These are phyloP conservation scores for Penicillium brasilianum DNA, from an alignment of 2,329 filamentous ascomycete genomes.

Conservation along the genomic window DNA sequence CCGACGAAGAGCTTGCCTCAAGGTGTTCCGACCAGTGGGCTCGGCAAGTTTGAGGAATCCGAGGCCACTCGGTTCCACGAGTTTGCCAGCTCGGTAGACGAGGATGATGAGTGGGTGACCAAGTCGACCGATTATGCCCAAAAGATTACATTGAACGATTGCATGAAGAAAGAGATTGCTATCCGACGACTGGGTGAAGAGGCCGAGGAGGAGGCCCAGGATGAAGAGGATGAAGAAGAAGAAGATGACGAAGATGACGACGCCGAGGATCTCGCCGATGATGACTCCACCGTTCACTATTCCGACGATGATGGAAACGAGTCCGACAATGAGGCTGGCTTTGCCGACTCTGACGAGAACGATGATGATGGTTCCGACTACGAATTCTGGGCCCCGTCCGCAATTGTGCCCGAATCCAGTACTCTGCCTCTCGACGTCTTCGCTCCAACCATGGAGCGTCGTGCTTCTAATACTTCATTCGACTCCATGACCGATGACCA, in stretches of 20 bases:
- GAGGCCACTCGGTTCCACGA: constrained; percentile 73
- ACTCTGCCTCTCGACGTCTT: constrained; percentile 57
- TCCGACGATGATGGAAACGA: constrained; percentile 71
- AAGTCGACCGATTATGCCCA: constrained; percentile 66
- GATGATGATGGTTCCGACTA: constrained; percentile 66
- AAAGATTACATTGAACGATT: constrained; percentile 87
- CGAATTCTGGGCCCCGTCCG: constrained; percentile 65
- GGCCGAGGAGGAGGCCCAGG: constrained; percentile 86
- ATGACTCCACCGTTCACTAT: constrained; percentile 61
- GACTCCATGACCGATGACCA: constrained; percentile 53
- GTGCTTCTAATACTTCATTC: constrained; percentile 59
- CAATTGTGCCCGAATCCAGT: constrained; percentile 57
- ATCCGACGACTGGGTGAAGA: constrained; percentile 87
- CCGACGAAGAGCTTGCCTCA: constrained; percentile 25
- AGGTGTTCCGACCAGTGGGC: constrained; percentile 42
- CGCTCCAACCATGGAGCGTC: constrained; percentile 52
- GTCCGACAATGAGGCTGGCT: constrained; percentile 77
- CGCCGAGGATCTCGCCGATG: constrained; percentile 68
- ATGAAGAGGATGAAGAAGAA: constrained; percentile 82
- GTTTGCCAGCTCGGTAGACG: constrained; percentile 80
- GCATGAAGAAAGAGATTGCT: constrained; percentile 83
- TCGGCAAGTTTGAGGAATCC: constrained; percentile 48
- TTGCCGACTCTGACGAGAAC: constrained; percentile 71
- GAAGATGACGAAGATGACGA: constrained; percentile 75
- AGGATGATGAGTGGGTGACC: constrained; percentile 91